Base-by-base conservation (phyloP, 768 basidiomycete genomes). In the Amylocystis lapponica region DNA sequence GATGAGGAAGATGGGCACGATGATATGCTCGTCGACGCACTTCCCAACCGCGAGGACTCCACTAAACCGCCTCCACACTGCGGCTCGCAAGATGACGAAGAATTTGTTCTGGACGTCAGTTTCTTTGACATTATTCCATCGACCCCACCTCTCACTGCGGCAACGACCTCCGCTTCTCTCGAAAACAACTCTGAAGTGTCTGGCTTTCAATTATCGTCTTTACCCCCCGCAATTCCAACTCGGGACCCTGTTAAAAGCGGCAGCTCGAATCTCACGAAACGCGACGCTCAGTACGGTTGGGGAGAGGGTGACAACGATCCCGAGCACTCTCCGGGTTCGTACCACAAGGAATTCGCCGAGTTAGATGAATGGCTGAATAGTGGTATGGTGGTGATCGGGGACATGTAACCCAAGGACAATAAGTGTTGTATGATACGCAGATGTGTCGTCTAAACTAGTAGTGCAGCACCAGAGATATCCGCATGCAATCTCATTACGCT, bases 341-440 rank as follows among this genome's bases (percentile, higher is more conserved):
- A 16, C 32, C 6, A 36, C 14, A 35, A 43, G 5, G 57, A 53
- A 17, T 69, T 84, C 37, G 80, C 75, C 4, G 81, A 82, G 49
- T 68, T 88, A 22, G 79, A 85, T 46, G 75, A 69, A 34, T 88
- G 81, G 81, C 59, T 87, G 51, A 66, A 74, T 23, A 83, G 83
- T 54, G 81, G 73, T 22, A 71, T 76, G 3, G 76, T 86, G 1
- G 70, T 76, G 32, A 76, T 83, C 42, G 63, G 35, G 11, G 4
- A 3, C 20, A 16, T 45, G 39, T 10, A 36, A 4, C 21, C 30
- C 20, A 25, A 48, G 41, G 46, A 47, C 4, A 35, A 29, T 37
- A 35, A 16, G 29, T 34, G 20, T 36, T 23, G 31, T 46, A 46
- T 49, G 46, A 44, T 52, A 40, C 41, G 47, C 39, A 31, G 16